These are phyloP conservation scores for Phaeoacremonium minimum DNA, from an alignment of 2,329 filamentous ascomycete species.

Conservation along the genomic window DNA sequence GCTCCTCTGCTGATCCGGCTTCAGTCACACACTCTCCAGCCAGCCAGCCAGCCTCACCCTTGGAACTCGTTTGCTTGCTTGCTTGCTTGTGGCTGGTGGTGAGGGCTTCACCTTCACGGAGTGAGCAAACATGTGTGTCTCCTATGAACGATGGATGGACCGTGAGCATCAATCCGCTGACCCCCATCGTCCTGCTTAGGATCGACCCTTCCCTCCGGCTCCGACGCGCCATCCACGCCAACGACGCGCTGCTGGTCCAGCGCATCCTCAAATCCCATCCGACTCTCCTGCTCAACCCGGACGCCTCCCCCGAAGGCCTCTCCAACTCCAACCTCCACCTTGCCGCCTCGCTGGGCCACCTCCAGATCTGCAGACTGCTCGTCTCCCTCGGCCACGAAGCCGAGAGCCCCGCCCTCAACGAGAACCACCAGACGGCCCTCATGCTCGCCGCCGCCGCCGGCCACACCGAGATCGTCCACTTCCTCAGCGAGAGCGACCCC, in stretches of 20 bases:
- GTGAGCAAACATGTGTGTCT: no score
- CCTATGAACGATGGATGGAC: no score
- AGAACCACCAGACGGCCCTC: constrained; percentile 73
- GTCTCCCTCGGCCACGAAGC: constrained; percentile 70
- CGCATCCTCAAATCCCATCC: constrained; percentile 75
- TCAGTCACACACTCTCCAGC: no score
- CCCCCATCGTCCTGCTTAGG: no score
- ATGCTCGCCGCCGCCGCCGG: constrained; percentile 71
- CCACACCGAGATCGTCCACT: constrained; percentile 69
- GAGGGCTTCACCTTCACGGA: no score
- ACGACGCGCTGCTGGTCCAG: constrained; percentile 66
- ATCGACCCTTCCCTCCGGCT: constrained; percentile 74
- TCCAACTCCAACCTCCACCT: constrained; percentile 84
- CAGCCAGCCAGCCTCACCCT: no score
- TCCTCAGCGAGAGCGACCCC: constrained; percentile 63
- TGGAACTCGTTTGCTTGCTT: no score
- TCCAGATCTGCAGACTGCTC: constrained; percentile 65
- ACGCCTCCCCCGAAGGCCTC: constrained; percentile 61
- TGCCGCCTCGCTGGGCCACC: constrained; percentile 68
- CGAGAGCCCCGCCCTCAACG: constrained; percentile 67
- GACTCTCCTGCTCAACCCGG: constrained; percentile 70
- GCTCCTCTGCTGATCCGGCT: no score
- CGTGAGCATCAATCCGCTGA: no score
- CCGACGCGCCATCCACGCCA: constrained; percentile 74
- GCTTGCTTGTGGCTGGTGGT: no score